These are phyloP conservation scores for Quercus tomentella DNA, from an alignment of 331 rosid genomes.

Conservation along the genomic window DNA sequence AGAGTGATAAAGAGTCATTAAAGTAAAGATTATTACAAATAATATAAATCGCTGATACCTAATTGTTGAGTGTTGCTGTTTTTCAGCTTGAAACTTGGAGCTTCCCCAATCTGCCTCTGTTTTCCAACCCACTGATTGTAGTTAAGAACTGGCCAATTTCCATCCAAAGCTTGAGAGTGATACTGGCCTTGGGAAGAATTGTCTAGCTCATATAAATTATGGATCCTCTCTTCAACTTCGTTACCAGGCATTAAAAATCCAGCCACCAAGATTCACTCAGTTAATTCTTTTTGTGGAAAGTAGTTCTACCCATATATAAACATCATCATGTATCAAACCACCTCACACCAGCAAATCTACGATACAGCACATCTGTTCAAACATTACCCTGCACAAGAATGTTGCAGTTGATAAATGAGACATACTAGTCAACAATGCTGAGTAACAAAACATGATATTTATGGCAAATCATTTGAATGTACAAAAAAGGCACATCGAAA, in stretches of 20 bases:
- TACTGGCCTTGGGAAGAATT: constrained; percentile 21
- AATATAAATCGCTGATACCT: constrained; percentile 15
- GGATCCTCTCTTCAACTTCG: constrained; percentile 44
- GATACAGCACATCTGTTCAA: not conserved
- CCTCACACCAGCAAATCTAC: not conserved
- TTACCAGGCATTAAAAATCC: constrained; percentile 42
- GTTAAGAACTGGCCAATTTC: constrained; percentile 21
- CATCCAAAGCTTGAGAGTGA: constrained; percentile 28
- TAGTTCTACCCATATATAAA: not conserved
- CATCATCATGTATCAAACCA: constrained; percentile 1
- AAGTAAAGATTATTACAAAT: not conserved
- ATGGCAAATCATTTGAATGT: not conserved
- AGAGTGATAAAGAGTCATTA: not conserved
- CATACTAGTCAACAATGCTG: not conserved
- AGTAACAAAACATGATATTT: not conserved
- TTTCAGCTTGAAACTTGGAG: constrained; percentile 16
- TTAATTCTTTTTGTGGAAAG: constrained; percentile 4
- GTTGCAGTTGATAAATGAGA: not conserved
- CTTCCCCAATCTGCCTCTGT: constrained; percentile 13
- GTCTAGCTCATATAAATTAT: constrained; percentile 21
- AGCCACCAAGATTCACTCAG: constrained; percentile 22
- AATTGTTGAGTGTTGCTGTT: constrained; percentile 13
- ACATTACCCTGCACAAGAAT: constrained; percentile 12
- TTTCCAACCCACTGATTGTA: constrained; percentile 30
- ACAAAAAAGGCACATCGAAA: not conserved